Base-by-base conservation (phyloP, 2,329 filamentous ascomycete genomes). In the Xylaria digitata region DNA sequence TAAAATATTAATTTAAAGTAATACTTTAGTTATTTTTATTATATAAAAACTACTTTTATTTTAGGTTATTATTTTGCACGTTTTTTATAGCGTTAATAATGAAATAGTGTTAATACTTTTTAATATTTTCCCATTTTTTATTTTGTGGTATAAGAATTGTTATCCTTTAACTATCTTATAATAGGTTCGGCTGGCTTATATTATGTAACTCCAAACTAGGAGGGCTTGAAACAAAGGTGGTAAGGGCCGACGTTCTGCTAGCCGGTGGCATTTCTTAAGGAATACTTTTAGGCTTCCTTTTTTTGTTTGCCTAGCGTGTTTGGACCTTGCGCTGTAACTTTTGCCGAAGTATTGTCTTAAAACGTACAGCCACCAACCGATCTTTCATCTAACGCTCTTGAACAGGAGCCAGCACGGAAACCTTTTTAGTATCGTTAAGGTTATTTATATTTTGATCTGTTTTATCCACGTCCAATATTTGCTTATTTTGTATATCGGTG, bases 51-150 rank as follows among this genome's bases (percentile, higher is more conserved):
- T n/a, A n/a, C n/a, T n/a, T n/a, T n/a, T n/a, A n/a, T n/a, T n/a
- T n/a, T n/a, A n/a, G n/a, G n/a, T 15, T 54, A 23, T 6, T 23
- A 40, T 9, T 6, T 54, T n/a, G 50, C 3, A 54, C 50, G 4
- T 54, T 1, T 54, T 8, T 3, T 54, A 54, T 54, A 54, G 32
- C 50, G 8, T 54, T n/a, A 15, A 40, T 54, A 23, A 54, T 23
- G 2, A n/a, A 21, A 54, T 2, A 11, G 23, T 32, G 50, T 3
- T 32, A 32, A n/a, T 2, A 54, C 15, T 54, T n/a, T 23, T 23
- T 23, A 6, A 40, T 9, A 13, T 40, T n/a, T 54, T 13, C 6
- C n/a, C 32, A 54, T 15, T 40, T 3, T 15, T 32, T n/a, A 9
- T 54, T 5, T 54, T 9, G 50, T 54, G 32, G 50, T 2, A 54